Evolutionary conservation across 441 rosid species (phyloP), one percentile per base, ranked within the genome.

Genomic region (Gossypium gossypioides): DNA sequence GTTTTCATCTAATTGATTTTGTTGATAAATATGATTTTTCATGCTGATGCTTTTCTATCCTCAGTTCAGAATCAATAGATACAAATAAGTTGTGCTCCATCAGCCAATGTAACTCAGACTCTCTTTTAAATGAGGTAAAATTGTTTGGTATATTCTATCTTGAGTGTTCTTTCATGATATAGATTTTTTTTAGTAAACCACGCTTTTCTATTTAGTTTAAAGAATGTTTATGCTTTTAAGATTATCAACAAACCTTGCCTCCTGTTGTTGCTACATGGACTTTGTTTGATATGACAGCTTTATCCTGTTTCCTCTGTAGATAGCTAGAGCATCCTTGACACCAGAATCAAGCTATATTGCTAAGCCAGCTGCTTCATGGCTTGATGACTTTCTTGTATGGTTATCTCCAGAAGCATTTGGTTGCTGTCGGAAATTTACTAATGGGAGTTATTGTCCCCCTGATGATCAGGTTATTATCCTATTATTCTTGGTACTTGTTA

Each of bases 291-390:
- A 15, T 73, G 37, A 52, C 12, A 13, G 22, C 68, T 37, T 32
- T 32, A 18, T 29, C 7, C 52, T 81, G 60, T 67, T 60, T 50
- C 72, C 48, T 80, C 19, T 69, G 42, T 37, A 93, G 99, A 96
- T 96, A 71, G 77, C 97, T 51, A 91, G 87, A 78, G 97, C 90
- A 77, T 96, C 99, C 37, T 79, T 88, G 77, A 79, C 80, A 46
- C 94, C 99, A 42, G 84, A 90, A 78, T 85, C 89, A 75, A 96
- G 96, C 87, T 88, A 89, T 79, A 89, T 96, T 79, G 98, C 99
- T 65, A 96, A 88, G 88, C 96, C 98, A 80, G 97, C 99, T 75
- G 99, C 99, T 83, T 93, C 99, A 22, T 96, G 98, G 99, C 94
- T 96, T 16, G 99, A 96, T 79, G 99, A 96, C 82, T 91, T 93